A percentile compares a stretch with the other conserved stretches of the same genome.
These are phyloP conservation scores for Fusarium sp. DNA, from an alignment of 2,329 filamentous ascomycete species.

Conservation along the genomic window DNA sequence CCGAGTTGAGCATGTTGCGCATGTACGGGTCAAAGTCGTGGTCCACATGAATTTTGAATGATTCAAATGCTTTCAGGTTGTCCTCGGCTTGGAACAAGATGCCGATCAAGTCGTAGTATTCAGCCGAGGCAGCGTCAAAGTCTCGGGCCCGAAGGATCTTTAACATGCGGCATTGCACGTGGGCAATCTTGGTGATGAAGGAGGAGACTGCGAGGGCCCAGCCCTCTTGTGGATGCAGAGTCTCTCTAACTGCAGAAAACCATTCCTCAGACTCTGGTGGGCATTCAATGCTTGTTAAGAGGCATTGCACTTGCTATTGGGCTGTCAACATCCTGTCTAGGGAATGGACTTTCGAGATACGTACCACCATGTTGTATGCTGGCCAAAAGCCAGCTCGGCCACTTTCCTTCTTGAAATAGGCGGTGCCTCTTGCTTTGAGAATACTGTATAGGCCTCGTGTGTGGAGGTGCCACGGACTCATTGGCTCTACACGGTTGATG, in stretches of 20 bases:
- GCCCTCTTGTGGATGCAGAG: conserved; percentile 42
- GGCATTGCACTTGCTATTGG: conserved; percentile 53
- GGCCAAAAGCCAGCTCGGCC: conserved; percentile 54
- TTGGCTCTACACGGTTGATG: conserved; percentile 39
- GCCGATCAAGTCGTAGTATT: conserved; percentile 44
- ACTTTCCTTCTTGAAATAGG: conserved; percentile 36
- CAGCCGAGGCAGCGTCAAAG: conserved; percentile 43
- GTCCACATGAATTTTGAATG: conserved; percentile 6
- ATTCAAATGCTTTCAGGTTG: conserved; percentile 32
- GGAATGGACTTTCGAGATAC: conserved; percentile 16
- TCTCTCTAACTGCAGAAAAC: conserved; percentile 48
- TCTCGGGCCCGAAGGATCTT: conserved; percentile 45
- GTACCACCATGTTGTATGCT: conserved; percentile 54
- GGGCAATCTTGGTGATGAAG: conserved; percentile 47
- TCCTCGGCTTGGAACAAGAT: conserved; percentile 45
- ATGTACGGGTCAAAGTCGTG: conserved; percentile 47
- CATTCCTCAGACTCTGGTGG: conserved; percentile 54
- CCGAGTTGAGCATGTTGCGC: conserved; percentile 49
- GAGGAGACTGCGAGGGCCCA: conserved; percentile 44
- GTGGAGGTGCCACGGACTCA: conserved; percentile 55
- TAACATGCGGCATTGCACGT: conserved; percentile 45
- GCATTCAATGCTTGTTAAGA: conserved; percentile 48
- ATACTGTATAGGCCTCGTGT: conserved; percentile 52
- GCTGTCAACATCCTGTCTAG: conserved; percentile 21
- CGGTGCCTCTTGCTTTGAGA: conserved; percentile 50